A percentile compares a stretch with the other conserved stretches of the same genome.
These are phyloP conservation scores for Sambucus nigra DNA, from an alignment of 129 eudicot genomes.

Conservation along the genomic window DNA sequence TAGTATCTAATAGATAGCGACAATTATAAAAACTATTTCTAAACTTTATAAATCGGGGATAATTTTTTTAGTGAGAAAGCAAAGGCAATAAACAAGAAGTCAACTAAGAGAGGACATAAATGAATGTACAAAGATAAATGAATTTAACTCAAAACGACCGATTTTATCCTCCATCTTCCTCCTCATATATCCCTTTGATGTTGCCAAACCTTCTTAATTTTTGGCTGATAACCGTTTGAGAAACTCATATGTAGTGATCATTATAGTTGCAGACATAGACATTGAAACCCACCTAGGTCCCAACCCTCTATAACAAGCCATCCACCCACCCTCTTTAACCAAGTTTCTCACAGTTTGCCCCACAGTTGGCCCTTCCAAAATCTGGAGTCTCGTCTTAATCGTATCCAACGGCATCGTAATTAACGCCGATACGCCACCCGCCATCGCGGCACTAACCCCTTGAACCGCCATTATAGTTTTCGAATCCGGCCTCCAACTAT, in stretches of 20 bases:
- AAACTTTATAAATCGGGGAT: no score
- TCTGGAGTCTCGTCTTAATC: constrained; percentile 72
- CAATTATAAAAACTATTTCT: no score
- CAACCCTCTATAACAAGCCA: constrained; percentile 67
- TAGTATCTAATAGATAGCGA: no score
- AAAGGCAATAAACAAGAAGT: no score
- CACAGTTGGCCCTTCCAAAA: constrained; percentile 53
- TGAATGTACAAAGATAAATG: no score
- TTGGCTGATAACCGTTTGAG: constrained; percentile 66
- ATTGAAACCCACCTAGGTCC: constrained; percentile 80
- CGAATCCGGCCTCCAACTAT: constrained; percentile 40
- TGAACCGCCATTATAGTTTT: constrained; percentile 60
- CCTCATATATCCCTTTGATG: no score
- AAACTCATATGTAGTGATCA: constrained; percentile 85
- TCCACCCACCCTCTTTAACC: constrained; percentile 74
- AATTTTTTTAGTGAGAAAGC: no score
- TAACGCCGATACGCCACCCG: constrained; percentile 69
- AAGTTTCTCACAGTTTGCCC: constrained; percentile 59
- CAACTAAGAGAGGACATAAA: no score
- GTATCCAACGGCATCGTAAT: constrained; percentile 81
- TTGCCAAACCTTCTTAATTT: constrained; percentile 41
- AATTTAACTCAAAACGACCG: no score
- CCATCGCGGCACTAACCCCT: constrained; percentile 80
- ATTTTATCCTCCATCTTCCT: no score
- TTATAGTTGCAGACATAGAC: constrained; percentile 83